These are phyloP conservation scores for Neofusicoccum sp. DNA, from an alignment of 2,329 filamentous ascomycete genomes.

Conservation along the genomic window DNA sequence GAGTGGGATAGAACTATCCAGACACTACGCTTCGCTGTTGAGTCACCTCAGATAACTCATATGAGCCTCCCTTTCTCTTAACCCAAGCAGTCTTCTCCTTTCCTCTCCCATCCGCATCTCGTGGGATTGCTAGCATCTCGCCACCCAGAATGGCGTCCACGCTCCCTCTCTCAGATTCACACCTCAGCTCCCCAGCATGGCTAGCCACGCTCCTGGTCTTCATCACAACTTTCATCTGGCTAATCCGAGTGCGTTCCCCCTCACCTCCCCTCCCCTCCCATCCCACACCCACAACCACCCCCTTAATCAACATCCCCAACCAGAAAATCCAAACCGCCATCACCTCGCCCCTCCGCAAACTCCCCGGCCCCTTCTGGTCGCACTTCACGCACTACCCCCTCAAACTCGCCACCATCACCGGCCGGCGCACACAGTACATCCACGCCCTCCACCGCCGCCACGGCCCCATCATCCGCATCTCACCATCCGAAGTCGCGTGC, in stretches of 20 bases:
- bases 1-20: too few relatives aligned
- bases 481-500: slow-evolving; percentile 13
- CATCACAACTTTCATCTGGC: not conserved
- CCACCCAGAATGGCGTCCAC: not conserved
- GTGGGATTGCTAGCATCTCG: not conserved
- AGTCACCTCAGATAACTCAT: too few relatives aligned
- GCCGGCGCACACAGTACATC: slow-evolving; percentile 40
- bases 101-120: not conserved
- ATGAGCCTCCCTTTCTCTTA: too few relatives aligned
- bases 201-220: not conserved
- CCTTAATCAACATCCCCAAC: not conserved
- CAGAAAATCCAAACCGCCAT: slow-evolving; percentile 19
- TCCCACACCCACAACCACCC: too few relatives aligned
- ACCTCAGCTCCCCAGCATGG: not conserved
- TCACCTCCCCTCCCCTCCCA: not conserved
- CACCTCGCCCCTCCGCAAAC: slow-evolving; percentile 28
- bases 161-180: not conserved
- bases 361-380: slow-evolving; percentile 34
- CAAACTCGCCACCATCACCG: slow-evolving; percentile 38
- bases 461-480: slow-evolving; percentile 17
- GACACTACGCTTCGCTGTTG: too few relatives aligned
- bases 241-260: not conserved
- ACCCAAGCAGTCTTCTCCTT: too few relatives aligned
- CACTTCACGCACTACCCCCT: slow-evolving; percentile 35
- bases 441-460: slow-evolving; percentile 23